phyloP scores from a whole-genome alignment of 2,329 filamentous ascomycete species.

The Colletotrichum sp. region DNA sequence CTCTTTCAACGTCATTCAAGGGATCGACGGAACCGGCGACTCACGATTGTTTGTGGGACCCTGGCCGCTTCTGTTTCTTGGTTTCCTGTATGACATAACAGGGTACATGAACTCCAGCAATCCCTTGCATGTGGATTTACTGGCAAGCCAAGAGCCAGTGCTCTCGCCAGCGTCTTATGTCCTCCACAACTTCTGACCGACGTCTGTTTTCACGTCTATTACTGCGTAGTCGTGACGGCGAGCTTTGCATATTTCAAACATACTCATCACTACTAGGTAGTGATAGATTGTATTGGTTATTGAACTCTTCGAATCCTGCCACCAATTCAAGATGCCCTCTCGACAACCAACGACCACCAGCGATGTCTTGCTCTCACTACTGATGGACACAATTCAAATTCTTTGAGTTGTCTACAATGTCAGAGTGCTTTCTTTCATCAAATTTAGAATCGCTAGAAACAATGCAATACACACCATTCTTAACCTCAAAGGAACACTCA shows the following conservation, averaged over 20 bases:
- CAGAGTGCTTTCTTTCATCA: background rate
- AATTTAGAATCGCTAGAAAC: background rate
- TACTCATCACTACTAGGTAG: background rate
- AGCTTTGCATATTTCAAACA: background rate
- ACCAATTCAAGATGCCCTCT: background rate
- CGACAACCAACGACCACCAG: accelerated
- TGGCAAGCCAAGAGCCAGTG: background rate
- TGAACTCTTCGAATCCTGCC: background rate
- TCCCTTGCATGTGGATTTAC: background rate
- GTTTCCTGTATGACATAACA: background rate
- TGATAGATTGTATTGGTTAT: background rate
- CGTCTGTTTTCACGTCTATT: background rate
- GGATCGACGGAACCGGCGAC: background rate
- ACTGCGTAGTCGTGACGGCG: accelerated
- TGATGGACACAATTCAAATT: background rate
- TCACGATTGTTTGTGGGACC: background rate
- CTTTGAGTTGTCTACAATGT: accelerated
- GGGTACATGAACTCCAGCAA: background rate
- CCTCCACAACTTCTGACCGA: background rate
- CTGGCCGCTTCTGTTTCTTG: background rate
- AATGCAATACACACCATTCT: background rate
- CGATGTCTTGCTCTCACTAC: background rate
- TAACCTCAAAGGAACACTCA: background rate
- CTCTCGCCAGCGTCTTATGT: background rate
- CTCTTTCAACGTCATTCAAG: background rate